phyloP scores from a whole-genome alignment of 106 monocot genomes.

The Dactylorhiza incarnata region DNA sequence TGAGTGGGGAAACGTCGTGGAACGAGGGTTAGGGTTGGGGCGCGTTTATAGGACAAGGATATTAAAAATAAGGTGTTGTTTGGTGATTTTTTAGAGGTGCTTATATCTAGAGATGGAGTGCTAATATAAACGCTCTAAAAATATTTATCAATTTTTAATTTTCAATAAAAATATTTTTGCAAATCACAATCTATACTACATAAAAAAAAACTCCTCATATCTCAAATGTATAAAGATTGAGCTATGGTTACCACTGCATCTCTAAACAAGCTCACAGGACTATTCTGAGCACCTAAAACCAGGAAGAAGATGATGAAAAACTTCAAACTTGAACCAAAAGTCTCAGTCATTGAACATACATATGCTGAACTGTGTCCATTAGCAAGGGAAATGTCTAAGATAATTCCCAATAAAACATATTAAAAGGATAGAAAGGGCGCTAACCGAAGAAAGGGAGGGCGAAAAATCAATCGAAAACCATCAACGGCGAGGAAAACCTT shows the following conservation, averaged over 20 bases:
- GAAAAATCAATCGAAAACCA: neutral
- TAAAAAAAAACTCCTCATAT: neutral
- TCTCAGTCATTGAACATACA: neutral
- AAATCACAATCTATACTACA: neutral
- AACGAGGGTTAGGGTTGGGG: too few relatives aligned
- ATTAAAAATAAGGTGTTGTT: too few relatives aligned
- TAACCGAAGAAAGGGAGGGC: neutral
- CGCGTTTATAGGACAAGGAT: too few relatives aligned
- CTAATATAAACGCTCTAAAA: too few relatives aligned
- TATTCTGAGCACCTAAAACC: neutral
- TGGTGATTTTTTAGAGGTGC: too few relatives aligned
- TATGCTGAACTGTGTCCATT: neutral
- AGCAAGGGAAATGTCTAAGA: neutral
- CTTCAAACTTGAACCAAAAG: neutral
- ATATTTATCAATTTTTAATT: too few relatives aligned
- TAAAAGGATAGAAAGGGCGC: neutral
- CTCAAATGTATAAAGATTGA: too few relatives aligned
- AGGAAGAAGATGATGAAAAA: neutral
- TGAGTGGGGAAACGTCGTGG: too few relatives aligned
- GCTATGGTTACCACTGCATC: too few relatives aligned
- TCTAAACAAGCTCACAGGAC: too few relatives aligned
- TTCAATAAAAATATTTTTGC: too few relatives aligned
- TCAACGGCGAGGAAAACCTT: slow-evolving; percentile 28
- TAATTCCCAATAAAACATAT: neutral
- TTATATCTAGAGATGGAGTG: too few relatives aligned